Conservation (phyloP, 257 asterid genomes). For the Solanum infundibuliforme region DNA sequence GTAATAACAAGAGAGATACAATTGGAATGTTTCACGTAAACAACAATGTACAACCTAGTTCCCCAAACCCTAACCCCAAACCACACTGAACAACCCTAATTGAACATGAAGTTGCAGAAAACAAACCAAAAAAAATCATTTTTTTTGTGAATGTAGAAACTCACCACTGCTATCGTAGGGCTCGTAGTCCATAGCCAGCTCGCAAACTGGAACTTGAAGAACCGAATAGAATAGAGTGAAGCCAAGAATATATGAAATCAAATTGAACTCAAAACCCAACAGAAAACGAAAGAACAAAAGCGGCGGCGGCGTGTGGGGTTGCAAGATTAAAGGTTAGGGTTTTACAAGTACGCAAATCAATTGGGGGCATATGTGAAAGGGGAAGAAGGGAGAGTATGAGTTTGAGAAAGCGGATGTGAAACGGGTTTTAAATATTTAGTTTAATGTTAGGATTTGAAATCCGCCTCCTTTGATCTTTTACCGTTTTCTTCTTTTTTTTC, state of each 20-base stretch:
- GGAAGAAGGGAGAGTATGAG: conserved; percentile 1
- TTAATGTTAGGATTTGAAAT: conserved; percentile 31
- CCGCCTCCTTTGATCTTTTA: conserved; percentile 20
- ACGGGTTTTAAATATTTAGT: conserved; percentile 6
- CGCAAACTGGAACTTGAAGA: background rate
- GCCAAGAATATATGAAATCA: background rate
- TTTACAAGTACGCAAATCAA: conserved; percentile 14
- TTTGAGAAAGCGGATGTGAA: conserved; percentile 47
- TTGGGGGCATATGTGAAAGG: background rate
- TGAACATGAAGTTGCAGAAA: background rate
- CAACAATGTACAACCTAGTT: background rate
- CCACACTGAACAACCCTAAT: background rate
- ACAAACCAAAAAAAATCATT: background rate
- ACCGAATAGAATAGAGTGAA: background rate
- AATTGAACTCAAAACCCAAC: background rate
- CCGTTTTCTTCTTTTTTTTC: background rate
- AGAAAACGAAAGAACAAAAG: no score
- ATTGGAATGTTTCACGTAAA: background rate
- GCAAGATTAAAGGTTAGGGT: conserved; percentile 1
- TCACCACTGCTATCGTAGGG: conserved; percentile 68
- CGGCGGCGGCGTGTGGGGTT: background rate
- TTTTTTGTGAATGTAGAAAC: background rate
- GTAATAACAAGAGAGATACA: background rate
- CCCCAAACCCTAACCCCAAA: background rate
- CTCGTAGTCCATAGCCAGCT: conserved; percentile 61